Base-by-base conservation (phyloP, 495 filamentous ascomycete genomes). In the Opeltia flavorubescens region DNA sequence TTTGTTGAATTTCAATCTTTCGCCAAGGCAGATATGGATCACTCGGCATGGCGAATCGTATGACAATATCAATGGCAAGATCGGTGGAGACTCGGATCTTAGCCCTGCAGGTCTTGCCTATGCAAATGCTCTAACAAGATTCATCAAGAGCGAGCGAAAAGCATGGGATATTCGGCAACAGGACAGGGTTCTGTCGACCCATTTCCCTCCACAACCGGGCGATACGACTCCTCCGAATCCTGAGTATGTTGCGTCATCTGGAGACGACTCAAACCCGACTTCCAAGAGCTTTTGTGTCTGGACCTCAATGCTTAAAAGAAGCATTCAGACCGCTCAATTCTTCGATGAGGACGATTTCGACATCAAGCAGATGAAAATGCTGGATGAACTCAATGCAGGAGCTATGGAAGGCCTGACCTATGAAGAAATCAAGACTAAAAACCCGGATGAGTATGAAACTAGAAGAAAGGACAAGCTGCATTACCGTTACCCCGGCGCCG, bases 321-420 rank as follows among this genome's bases (percentile, higher is more conserved):
- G 82, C 43, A 74, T 89, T 40, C 74, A 93, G 55, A 89, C 88
- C 1, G 86, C 84, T 0, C 74, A 88, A 44, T 77, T 80, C 57
- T 98, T 96, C 62, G 83, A 86, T 46, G 91, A 96, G 50, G 91
- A 98, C n/a, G 86, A 95, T 21, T 98, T 86, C 58, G 91, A 96
- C 52, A 77, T 89, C 56, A 98, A 98, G 68, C 79, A 93, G 54
- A 95, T 94, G 86, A 84, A 85, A 54, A 95, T 95, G 87, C 77
- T 98, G 13, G 93, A 98, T 55, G 91, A 98, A 59, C 80, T 98
- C 31, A 85, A 95, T 56, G 83, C 89, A 1, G 91, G 91, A 13
- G 72, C 71, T 31, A 91, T 94, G 69, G 91, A 98, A 62, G 89
- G 91, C 27, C 72, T 94, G 70, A 95, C 89, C 2, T 98, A 98